Evolutionary conservation across 441 rosid species (phyloP), one percentile per base, ranked within the genome.

Genomic region (Pelargonium myrrhifolium): DNA sequence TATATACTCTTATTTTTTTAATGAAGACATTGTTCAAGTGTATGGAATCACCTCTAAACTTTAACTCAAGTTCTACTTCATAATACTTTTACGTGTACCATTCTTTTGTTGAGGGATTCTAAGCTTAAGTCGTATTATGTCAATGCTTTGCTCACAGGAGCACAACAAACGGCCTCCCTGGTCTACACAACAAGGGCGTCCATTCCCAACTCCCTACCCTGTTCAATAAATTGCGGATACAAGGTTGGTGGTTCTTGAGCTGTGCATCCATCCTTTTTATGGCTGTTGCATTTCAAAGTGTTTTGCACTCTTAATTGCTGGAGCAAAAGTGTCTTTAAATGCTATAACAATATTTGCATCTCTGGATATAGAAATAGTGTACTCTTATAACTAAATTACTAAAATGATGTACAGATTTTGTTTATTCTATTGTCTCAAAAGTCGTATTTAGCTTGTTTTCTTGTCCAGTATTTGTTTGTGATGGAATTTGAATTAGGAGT

Each of bases 121-220:
- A 17, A 18, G 26, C 60, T 31, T 53, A 53, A 47, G 21, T 21
- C 49, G 58, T 35, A 67, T 35, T 20, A 31, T 61, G 47, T 64
- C 43, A n/a, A 60, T 74, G 64, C 47, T 73, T 60, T 47, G 20
- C 65, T 24, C 78, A 66, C 72, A 92, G 98, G 93, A 64, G 42
- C 80, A 86, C 75, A 92, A 92, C 75, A 75, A 71, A 74, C 85
- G 97, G 10, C 80, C 88, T 60, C 89, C 91, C 1, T 93, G 91
- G 98, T 87, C 91, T 49, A 81, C 68, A 26, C 90, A 85, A 66
- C 97, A 90, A 69, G 93, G 93, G 55, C 75, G 78, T 71, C 72
- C 74, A 9, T 67, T 82, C 51, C 83, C 79, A 39, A 65, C 82
- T 62, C 35, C 78, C 20, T 49, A 79, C 21, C 55, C 76, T 14